Evolutionary conservation across 2,329 filamentous ascomycete genomes (phyloP), one percentile per base, ranked within the genome.

Genomic region (Fusarium drepaniforme): DNA sequence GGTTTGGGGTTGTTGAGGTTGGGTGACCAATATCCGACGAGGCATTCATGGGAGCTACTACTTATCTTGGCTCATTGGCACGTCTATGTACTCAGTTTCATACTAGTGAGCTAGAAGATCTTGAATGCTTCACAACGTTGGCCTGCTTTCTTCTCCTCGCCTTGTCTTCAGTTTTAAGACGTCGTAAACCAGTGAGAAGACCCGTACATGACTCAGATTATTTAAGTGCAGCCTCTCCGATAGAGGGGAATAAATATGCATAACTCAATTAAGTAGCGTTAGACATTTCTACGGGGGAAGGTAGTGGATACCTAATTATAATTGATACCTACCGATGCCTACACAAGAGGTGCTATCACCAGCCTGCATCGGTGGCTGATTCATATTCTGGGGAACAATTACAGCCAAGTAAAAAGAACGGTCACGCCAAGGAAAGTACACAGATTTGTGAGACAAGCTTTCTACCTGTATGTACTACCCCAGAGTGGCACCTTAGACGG

Each of bases 401-500:
- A 18, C 38, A 44, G 37, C 38, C n/a, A 33, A 33, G n/a, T 5
- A 63, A 46, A 51, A 11, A 21, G 16, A 8, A 61, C 6, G 13
- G n/a, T 13, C 11, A 28, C 35, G 15, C n/a, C 23, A 28, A 46
- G 3, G 40, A 16, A 18, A 62, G 37, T 5, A 33, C n/a, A 46
- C 16, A n/a, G n/a, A 28, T 28, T 37, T 25, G 59, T 44, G 33
- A 42, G 28, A n/a, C 59, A 42, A 62, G 28, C 30, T 35, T 62
- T 49, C 33, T 2, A 25, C 18, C 38, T 60, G 18, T 46, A 15
- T 44, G 42, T 8, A 44, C 42, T 49, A 62, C 59, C 59, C 59
- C 59, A 16, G 40, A 62, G 28, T 62, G 59, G 40, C 42, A 28
- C 40, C 13, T 23, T 35, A 8, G 2, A 16, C 5, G n/a, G 9